A percentile compares a stretch with the other conserved stretches of the same genome.
These are phyloP conservation scores for Dendrostoma leiphaemia DNA, from an alignment of 2,329 filamentous ascomycete genomes.

Conservation along the genomic window DNA sequence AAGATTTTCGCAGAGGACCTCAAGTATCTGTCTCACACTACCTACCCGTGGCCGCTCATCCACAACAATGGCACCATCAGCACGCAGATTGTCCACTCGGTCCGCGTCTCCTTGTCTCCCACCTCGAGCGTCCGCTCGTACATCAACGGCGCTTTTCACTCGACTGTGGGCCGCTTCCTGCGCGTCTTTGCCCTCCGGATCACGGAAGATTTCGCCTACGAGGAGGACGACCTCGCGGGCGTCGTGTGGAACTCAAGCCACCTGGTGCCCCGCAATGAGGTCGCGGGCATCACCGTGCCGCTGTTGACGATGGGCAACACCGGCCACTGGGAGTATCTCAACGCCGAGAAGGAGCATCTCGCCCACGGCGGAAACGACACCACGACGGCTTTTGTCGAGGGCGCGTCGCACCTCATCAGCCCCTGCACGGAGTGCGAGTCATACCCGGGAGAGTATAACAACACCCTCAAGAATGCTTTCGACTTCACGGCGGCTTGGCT, in stretches of 20 bases:
- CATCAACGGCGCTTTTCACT: constrained; percentile 3
- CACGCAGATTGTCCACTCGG: constrained; percentile 20
- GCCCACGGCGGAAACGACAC: constrained; percentile 20
- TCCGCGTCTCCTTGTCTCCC: constrained; percentile 14
- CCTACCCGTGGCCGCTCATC: constrained; percentile 21
- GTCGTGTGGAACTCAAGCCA: constrained; percentile 21
- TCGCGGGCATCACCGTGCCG: constrained; percentile 19
- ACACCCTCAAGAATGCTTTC: constrained; percentile 21
- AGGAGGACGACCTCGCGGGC: constrained; percentile 14
- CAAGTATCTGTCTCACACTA: constrained; percentile 20
- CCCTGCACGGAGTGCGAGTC: constrained; percentile 23
- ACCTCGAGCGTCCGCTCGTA: background rate
- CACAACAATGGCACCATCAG: constrained; percentile 21
- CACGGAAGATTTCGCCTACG: constrained; percentile 6
- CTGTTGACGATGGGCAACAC: constrained; percentile 16
- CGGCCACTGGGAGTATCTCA: constrained; percentile 23
- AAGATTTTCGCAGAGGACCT: constrained; percentile 23
- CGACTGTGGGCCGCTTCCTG: constrained; percentile 5
- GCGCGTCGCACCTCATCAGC: constrained; percentile 21
- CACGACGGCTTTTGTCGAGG: constrained; percentile 22
- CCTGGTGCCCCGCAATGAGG: constrained; percentile 16
- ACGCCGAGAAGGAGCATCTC: constrained; percentile 22
- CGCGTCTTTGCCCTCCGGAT: constrained; percentile 1
- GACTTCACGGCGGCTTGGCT: constrained; percentile 21
- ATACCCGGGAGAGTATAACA: constrained; percentile 22